These are phyloP conservation scores for Macrophomina tecta DNA, from an alignment of 2,329 filamentous ascomycete species.

Conservation along the genomic window DNA sequence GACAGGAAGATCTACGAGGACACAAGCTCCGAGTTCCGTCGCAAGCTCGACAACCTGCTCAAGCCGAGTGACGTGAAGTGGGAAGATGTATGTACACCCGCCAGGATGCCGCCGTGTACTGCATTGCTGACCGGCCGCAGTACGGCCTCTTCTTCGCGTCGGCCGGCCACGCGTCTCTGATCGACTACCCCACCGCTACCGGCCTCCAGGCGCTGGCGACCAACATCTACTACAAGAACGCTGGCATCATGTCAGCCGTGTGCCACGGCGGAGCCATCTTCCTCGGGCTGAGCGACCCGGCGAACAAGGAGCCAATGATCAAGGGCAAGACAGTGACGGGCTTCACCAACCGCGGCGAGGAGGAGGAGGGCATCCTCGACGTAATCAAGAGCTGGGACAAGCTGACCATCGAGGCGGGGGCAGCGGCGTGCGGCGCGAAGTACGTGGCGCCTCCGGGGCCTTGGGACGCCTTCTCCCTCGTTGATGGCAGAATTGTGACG, in stretches of 20 bases:
- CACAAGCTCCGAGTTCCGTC: conserved; percentile 50
- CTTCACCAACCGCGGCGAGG: conserved; percentile 46
- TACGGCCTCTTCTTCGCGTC: conserved; percentile 50
- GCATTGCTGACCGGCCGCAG: neutral
- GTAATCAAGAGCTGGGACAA: conserved; percentile 42
- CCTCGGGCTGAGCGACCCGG: conserved; percentile 40
- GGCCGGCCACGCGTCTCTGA: conserved; percentile 53
- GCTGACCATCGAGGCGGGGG: conserved; percentile 41
- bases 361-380: conserved; percentile 43
- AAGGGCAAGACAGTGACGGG: conserved; percentile 45
- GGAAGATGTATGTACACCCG: conserved; percentile 17
- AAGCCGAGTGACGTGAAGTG: conserved; percentile 46
- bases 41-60: conserved; percentile 52
- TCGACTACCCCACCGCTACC: conserved; percentile 54
- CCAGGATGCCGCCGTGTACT: neutral
- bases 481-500: conserved; percentile 44
- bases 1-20: conserved; percentile 51
- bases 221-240: conserved; percentile 46
- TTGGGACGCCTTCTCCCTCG: conserved; percentile 40
- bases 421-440: conserved; percentile 39
- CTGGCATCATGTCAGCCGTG: conserved; percentile 52
- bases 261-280: conserved; percentile 50
- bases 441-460: conserved; percentile 37
- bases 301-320: conserved; percentile 44
- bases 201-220: conserved; percentile 50